Evolutionary conservation across 2,329 filamentous ascomycete genomes (phyloP).

Genomic region (Penicillium sp.): DNA sequence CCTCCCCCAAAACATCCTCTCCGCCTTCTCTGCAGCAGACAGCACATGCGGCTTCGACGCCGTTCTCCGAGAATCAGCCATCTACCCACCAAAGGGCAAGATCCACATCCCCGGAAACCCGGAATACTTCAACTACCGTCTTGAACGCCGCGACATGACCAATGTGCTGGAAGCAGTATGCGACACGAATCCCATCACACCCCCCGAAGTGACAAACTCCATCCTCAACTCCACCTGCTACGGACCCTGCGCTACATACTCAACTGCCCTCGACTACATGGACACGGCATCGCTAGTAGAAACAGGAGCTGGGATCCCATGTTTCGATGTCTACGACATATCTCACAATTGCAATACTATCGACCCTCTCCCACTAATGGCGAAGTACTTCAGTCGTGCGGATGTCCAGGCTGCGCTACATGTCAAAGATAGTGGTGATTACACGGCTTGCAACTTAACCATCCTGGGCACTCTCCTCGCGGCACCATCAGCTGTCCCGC

Average conservation of each 20-base stretch:
- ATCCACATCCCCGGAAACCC: conserved; percentile 34
- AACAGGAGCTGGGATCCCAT: conserved; percentile 15
- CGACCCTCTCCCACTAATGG: conserved; percentile 22
- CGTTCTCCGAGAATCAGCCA: conserved; percentile 25
- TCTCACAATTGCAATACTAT: conserved; percentile 30
- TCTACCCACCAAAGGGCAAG: conserved; percentile 31
- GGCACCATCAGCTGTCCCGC: conserved; percentile 24
- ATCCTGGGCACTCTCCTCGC: conserved; percentile 28
- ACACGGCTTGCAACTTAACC: conserved; percentile 31
- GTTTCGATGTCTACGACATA: conserved; percentile 38
- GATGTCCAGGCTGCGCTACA: conserved; percentile 37
- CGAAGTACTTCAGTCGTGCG: conserved; percentile 33
- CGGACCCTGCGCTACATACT: conserved; percentile 37
- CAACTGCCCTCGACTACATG: conserved; percentile 35
- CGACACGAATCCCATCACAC: conserved; percentile 24
- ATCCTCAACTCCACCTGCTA: conserved; percentile 37
- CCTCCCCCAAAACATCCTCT: conserved; percentile 28
- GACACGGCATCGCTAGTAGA: conserved; percentile 13
- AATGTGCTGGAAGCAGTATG: conserved; percentile 20
- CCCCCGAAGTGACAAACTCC: conserved; percentile 25
- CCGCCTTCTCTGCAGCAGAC: conserved; percentile 31
- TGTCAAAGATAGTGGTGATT: conserved; percentile 19
- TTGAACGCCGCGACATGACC: conserved; percentile 10
- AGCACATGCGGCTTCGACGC: conserved; percentile 32
- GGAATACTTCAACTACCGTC: conserved; percentile 30